Evolutionary conservation across 306 rosid species (phyloP), one percentile per base, ranked within the genome.

Genomic region (Begonia loranthoides): DNA sequence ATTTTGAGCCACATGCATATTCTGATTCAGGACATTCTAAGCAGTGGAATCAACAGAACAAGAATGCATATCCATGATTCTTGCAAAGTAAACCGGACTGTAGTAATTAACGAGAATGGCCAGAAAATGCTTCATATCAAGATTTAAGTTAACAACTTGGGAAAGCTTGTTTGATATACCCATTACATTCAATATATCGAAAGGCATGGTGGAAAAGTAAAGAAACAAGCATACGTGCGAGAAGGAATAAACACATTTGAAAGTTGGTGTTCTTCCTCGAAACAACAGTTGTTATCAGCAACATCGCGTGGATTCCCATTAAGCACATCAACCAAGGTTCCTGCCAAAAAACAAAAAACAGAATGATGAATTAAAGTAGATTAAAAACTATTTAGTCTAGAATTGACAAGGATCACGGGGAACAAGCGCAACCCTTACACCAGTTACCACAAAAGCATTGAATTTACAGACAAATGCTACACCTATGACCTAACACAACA

Each of bases 281-380:
- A 64, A 71, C 10, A 51, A 90, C 13, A 45, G 56, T 54, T 7
- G 64, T 60, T 33, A 82, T 64, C 65, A 90, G 66, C 69, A 86
- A 65, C 43, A 65, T 48, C 45, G 63, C 53, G 66, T 90, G 80
- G 67, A 74, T 62, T 33, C 75, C 73, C 51, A 79, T 21, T 54
- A 90, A 73, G 45, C 88, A 73, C 33, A 78, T 53, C 54, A 90
- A 62, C 92, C 92, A 90, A 49, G 95, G 94, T 59, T 90, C 99
- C 95, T 90, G 84, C 57, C 66, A 49, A 61, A 50, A 33, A 12
- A 48, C 11, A 40, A 15, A 50, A 22, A 6, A 17, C 33, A 60
- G 12, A 43, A 46, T n/a, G 12, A 14, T 24, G 44, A 40, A 17
- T 28, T 8, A 41, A 40, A 13, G 49, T 6, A 14, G 40, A 1